phyloP scores from a whole-genome alignment of 495 filamentous ascomycete species.

The Staphylotrichum tortipilum region DNA sequence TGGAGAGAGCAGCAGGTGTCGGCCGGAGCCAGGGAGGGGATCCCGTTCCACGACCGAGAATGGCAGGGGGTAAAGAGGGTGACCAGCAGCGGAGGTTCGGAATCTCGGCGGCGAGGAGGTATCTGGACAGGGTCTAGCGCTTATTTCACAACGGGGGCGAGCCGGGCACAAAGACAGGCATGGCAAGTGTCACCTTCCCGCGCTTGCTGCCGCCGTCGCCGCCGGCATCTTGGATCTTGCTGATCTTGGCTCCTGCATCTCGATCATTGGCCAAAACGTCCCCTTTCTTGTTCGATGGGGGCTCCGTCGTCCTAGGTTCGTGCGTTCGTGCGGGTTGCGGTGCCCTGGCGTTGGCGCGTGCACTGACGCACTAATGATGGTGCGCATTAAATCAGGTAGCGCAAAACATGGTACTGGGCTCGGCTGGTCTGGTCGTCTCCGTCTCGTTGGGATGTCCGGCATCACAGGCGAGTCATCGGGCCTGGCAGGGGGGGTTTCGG shows the following conservation, averaged over 20 bases:
- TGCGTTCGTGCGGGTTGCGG: background rate
- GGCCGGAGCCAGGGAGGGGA: too few relatives aligned
- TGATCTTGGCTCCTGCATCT: conserved; percentile 12
- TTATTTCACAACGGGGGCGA: background rate
- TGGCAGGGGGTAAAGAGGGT: too few relatives aligned
- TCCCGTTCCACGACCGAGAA: background rate
- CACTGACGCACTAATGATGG: background rate
- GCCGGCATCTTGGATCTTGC: conserved; percentile 5
- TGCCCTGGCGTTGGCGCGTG: background rate
- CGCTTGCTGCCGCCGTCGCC: too few relatives aligned
- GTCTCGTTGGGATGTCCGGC: background rate
- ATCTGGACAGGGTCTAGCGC: conserved; percentile 1
- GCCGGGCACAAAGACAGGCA: background rate
- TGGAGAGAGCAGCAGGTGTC: too few relatives aligned
- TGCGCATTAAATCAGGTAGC: background rate
- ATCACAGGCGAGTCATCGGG: conserved; percentile 1
- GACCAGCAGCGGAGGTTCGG: too few relatives aligned
- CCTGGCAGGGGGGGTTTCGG: background rate
- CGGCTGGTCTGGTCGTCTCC: background rate
- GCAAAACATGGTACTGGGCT: background rate
- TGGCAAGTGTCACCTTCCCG: too few relatives aligned
- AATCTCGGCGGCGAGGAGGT: background rate
- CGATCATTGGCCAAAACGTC: conserved; percentile 8
- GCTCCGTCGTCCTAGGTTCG: too few relatives aligned
- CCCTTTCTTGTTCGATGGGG: background rate